phyloP scores from a whole-genome alignment of 2,329 filamentous ascomycete genomes.

The Colletotrichum tofieldiae region DNA sequence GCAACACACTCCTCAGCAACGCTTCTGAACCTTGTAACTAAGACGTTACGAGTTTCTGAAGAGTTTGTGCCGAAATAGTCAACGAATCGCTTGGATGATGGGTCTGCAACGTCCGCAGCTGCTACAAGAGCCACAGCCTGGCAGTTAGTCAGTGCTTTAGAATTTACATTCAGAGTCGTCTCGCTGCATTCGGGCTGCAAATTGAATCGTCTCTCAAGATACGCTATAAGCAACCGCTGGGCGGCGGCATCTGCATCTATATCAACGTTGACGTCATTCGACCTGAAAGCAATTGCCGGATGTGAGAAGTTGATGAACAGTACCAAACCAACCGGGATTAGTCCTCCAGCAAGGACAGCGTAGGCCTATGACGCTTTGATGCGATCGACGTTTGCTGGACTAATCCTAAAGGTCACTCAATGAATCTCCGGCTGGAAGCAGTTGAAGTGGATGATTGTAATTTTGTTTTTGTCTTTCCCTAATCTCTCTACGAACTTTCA shows the following conservation, averaged over 20 bases:
- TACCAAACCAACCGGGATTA: constrained; percentile 36
- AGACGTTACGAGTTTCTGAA: constrained; percentile 40
- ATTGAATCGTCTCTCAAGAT: constrained; percentile 42
- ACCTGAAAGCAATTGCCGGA: constrained; percentile 40
- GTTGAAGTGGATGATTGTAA: no score
- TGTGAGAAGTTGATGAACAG: constrained; percentile 39
- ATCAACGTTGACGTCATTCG: constrained; percentile 43
- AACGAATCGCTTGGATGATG: constrained; percentile 44
- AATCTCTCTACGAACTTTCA: no score
- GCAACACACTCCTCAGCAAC: neutral
- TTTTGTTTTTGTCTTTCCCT: no score
- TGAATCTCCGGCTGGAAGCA: no score
- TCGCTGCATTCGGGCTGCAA: neutral
- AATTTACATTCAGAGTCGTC: constrained; percentile 19
- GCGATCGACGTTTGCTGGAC: no score
- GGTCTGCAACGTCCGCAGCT: constrained; percentile 44
- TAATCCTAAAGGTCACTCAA: no score
- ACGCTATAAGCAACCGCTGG: neutral
- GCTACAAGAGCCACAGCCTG: constrained; percentile 42
- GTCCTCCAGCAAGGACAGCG: constrained; percentile 40
- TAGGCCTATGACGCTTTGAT: neutral
- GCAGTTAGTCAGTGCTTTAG: constrained; percentile 44
- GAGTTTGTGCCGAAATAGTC: constrained; percentile 47
- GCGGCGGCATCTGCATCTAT: constrained; percentile 35
- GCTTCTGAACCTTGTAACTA: constrained; percentile 42